Evolutionary conservation across 495 filamentous ascomycete species (phyloP).

Genomic region (Penicillium nucicola): DNA sequence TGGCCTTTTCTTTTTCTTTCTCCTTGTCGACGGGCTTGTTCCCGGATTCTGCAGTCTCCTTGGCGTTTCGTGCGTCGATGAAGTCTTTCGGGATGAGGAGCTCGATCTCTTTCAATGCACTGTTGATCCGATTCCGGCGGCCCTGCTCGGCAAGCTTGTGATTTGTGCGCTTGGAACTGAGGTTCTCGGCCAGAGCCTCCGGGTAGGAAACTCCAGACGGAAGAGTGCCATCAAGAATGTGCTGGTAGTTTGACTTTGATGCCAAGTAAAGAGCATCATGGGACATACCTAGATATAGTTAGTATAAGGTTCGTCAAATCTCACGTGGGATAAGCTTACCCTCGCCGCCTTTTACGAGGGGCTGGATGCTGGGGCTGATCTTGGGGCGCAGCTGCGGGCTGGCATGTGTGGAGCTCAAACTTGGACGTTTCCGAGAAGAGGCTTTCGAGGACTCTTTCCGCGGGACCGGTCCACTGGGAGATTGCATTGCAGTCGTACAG

Average conservation of each 20-base stretch:
- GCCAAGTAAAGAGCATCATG: slow-evolving; percentile 79
- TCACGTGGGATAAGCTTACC: slow-evolving; percentile 44
- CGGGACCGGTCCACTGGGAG: slow-evolving; percentile 40
- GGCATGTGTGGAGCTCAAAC: slow-evolving; percentile 70
- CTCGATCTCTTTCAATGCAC: slow-evolving; percentile 87
- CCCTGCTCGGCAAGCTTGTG: slow-evolving; percentile 99
- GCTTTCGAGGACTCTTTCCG: slow-evolving; percentile 39
- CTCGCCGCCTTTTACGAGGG: slow-evolving; percentile 73
- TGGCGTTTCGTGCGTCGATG: slow-evolving; percentile 31
- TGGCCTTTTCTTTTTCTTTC: slow-evolving; percentile 40
- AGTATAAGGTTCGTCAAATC: slow-evolving; percentile 4
- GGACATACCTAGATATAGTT: slow-evolving; percentile 39
- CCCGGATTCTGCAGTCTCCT: slow-evolving; percentile 27
- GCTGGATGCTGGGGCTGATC: slow-evolving; percentile 93
- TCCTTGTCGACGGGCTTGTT: slow-evolving; percentile 40
- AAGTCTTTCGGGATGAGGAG: slow-evolving; percentile 65
- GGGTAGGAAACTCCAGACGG: slow-evolving; percentile 90
- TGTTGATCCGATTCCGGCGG: slow-evolving; percentile 91
- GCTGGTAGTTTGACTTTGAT: slow-evolving; percentile 96
- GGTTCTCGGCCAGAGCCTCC: slow-evolving; percentile 81
- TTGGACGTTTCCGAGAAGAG: slow-evolving; percentile 62
- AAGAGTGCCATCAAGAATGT: slow-evolving; percentile 88
- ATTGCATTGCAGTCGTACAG: slow-evolving; percentile 37
- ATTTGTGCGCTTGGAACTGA: slow-evolving; percentile 94
- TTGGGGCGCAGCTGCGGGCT: slow-evolving; percentile 84